Evolutionary conservation across 2,329 filamentous ascomycete genomes (phyloP), one percentile per base, ranked within the genome.

Genomic region (Knufia petricola): DNA sequence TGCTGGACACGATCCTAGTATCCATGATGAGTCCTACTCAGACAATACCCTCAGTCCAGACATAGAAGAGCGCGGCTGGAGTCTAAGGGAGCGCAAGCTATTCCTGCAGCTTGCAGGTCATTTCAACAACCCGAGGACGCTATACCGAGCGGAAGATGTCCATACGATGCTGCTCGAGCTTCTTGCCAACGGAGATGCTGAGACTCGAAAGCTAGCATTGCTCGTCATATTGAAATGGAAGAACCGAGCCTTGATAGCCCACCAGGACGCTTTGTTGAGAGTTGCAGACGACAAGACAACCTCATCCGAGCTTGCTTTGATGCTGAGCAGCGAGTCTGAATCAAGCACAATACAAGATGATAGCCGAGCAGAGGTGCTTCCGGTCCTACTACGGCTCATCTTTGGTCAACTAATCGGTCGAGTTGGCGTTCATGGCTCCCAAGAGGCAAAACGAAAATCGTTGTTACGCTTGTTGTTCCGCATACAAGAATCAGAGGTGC

Each of bases 201-300:
- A 95, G 56, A 79, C 95, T 13, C 92, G 98, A 64, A 90, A 84
- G 56, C 78, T 83, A 39, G 82, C 88, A 0, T 73, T 98, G 30
- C 89, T 88, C 63, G 85, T 84, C 7, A 78, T 98, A 6, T 73
- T 95, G 46, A 79, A 87, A 0, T 98, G 92, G 90, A 96, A 95
- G 64, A 78, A 85, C 50, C 75, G 82, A 1, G 80, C 76, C 7
- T 73, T 98, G 43, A 76, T 76, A 51, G 75, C 81, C 0, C 95
- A 96, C 61, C 80, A 88, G 59, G 88, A 95, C 57, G 87, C 89
- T 57, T 68, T 98, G 20, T 76, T 87, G 53, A 89, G 87, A 58
- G 73, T 98, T 1, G 76, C 96, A 7, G 92, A 98, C 56, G 92
- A 96, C 54, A 82, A 85, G 20, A 79, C 86, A 42, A 95, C 96